Base-by-base conservation (phyloP, 352 stramenopile species). In the Pythium vanterpoolii region DNA sequence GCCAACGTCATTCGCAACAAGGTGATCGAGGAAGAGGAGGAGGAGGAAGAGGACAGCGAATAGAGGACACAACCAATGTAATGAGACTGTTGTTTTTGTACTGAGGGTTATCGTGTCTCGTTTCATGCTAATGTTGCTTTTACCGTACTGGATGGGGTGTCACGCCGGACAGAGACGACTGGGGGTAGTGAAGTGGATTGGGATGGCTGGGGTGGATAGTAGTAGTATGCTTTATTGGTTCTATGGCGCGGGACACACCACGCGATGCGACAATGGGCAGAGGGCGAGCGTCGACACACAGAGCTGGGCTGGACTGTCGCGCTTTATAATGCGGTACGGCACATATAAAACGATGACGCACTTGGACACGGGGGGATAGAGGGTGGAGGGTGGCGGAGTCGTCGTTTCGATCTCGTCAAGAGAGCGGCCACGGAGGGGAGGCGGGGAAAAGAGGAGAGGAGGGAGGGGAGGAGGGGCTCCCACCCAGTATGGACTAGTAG, bases 1-100 rank as follows among this genome's bases (percentile, higher is more conserved):
- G 80, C 83, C 58, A 89, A 86, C 47, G 51, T 93, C 48, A 88
- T 90, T 44, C 71, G 55, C 33, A 79, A 72, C 46, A 50, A 64
- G 47, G 48, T 36, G 11, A 23, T 66, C 27, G 19, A 62, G n/a
- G 43, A 39, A 36, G 43, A 73, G 43, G 48, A 58, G 14, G 46
- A 26, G 16, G 46, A 53, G 6, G 27, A 27, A 9, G 27, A 24
- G 18, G 27, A 47, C 40, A 28, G 19, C 40, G 40, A 47, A 4
- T 28, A 10, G 24, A 47, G 19, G 39, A 45, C n/a, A n/a, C n/a
- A n/a, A n/a, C n/a, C n/a, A n/a, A 47, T 47, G 40, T 18, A 47
- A 30, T 18, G 40, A 47, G 21, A 24, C 21, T 26, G 39, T 7
- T 19, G 21, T 47, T 30, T 45, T 47, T 47, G 40, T 47, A 30